Conservation (phyloP, 768 basidiomycete genomes). For the Mycena vitilis region DNA sequence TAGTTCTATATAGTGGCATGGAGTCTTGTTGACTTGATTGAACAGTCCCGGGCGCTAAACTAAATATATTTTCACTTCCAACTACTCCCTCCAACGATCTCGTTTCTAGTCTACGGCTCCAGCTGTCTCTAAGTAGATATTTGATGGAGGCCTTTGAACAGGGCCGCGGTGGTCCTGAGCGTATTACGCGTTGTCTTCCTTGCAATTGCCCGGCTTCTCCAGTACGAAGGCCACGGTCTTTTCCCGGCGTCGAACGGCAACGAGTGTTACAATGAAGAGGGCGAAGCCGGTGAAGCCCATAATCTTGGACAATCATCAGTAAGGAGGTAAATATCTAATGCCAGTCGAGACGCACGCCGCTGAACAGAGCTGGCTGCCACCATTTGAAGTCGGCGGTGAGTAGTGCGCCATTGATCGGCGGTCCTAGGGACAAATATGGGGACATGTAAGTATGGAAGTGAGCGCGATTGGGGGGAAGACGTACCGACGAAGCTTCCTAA, state of each 20-base stretch:
- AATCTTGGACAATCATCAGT: not conserved
- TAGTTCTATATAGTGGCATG: too few relatives aligned
- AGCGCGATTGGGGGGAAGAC: not conserved
- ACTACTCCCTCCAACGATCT: too few relatives aligned
- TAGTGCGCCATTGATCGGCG: conserved; percentile 53
- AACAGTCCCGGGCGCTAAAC: too few relatives aligned
- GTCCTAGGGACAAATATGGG: conserved; percentile 36
- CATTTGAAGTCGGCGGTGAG: conserved; percentile 47
- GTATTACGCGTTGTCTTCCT: too few relatives aligned
- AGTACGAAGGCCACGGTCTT: not conserved
- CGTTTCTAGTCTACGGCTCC: too few relatives aligned
- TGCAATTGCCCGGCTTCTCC: too few relatives aligned
- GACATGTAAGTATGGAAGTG: conserved; percentile 2
- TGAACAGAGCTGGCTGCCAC: conserved; percentile 55
- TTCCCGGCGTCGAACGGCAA: not conserved
- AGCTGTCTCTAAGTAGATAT: too few relatives aligned
- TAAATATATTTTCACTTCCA: too few relatives aligned
- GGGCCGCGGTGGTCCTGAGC: too few relatives aligned
- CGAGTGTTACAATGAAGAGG: not conserved
- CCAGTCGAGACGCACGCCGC: conserved; percentile 37
- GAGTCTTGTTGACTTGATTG: too few relatives aligned
- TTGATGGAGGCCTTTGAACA: too few relatives aligned
- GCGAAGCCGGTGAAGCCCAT: conserved; percentile 9
- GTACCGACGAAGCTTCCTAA: conserved; percentile 13
- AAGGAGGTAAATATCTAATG: not conserved